Percentiles rank a stretch among this genome's conserved stretches.
phyloP scores from a whole-genome alignment of 2,329 filamentous ascomycete species.

The Arthrobotrys conoides region DNA sequence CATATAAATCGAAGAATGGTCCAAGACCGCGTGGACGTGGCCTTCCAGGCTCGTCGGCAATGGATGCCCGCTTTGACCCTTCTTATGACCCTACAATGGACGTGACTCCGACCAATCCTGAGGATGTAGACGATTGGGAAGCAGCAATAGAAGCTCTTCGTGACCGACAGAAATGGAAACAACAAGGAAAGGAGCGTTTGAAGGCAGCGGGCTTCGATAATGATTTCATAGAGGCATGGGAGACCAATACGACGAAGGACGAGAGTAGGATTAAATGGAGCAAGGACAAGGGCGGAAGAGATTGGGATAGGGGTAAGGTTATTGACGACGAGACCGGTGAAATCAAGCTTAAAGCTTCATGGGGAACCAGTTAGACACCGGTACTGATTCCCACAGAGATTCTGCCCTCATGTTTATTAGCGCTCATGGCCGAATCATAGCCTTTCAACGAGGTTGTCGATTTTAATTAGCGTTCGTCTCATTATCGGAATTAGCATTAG shows the following conservation, averaged over 20 bases:
- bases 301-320: slow-evolving; percentile 74
- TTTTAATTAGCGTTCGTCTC: not conserved
- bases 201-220: slow-evolving; percentile 84
- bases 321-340: slow-evolving; percentile 64
- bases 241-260: slow-evolving; percentile 73
- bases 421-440: not conserved
- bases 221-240: slow-evolving; percentile 80
- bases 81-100: slow-evolving; percentile 75
- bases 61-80: slow-evolving; percentile 84
- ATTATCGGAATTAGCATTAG: slow-evolving; percentile 4
- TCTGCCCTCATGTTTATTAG: not conserved
- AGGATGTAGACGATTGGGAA: slow-evolving; percentile 79
- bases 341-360: slow-evolving; percentile 62
- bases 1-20: slow-evolving; percentile 45
- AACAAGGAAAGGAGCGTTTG: slow-evolving; percentile 81
- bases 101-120: slow-evolving; percentile 70
- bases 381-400: not conserved
- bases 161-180: slow-evolving; percentile 83
- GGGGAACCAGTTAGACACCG: slow-evolving; percentile 27
- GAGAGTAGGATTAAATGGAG: slow-evolving; percentile 81
- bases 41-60: slow-evolving; percentile 73
- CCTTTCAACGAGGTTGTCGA: not conserved
- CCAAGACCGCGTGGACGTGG: slow-evolving; percentile 47
- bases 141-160: slow-evolving; percentile 82
- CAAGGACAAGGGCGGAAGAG: slow-evolving; percentile 76